Evolutionary conservation across 148 eudicot species (phyloP), one percentile per base, ranked within the genome.

Genomic region (Linanthus parryae): DNA sequence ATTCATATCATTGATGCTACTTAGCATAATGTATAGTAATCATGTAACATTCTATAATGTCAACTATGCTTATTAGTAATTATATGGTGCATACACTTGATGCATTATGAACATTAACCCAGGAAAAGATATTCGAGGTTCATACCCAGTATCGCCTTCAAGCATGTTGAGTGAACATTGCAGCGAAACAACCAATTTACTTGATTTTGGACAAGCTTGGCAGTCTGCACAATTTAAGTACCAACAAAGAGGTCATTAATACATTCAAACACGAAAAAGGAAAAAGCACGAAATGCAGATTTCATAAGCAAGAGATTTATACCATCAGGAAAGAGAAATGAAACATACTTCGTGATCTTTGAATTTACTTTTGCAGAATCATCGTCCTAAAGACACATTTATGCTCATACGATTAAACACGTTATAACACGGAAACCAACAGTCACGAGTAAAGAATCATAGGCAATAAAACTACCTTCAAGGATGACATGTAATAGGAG

Each of bases 81-180:
- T 7, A 12, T 14, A 29, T 16, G 17, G 8, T 21, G 19, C 16
- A 15, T 8, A 23, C 19, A 29, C 24, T 20, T 12, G 1, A 29
- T 27, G 36, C 36, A 54, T n/a, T n/a, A n/a, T n/a, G n/a, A n/a
- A n/a, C n/a, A n/a, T n/a, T n/a, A n/a, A n/a, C n/a, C n/a, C n/a
- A n/a, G n/a, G n/a, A n/a, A n/a, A n/a, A n/a, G n/a, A n/a, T n/a
- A n/a, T n/a, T n/a, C n/a, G n/a, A n/a, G 17, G 9, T 26, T 20
- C 70, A 58, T 84, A 92, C 98, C 98, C 98, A 6, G 96, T 87
- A 60, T 92, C 98, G 48, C 98, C 96, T 77, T 79, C 94, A 68
- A 92, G 87, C 90, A 87, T 81, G 78, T 92, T 87, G 40, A 84
- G 79, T 37, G 98, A 92, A 69, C 85, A 92, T 23, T 65, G 75